Base-by-base conservation (phyloP, 352 stramenopile genomes). In the Elongisporangium prolatum region DNA sequence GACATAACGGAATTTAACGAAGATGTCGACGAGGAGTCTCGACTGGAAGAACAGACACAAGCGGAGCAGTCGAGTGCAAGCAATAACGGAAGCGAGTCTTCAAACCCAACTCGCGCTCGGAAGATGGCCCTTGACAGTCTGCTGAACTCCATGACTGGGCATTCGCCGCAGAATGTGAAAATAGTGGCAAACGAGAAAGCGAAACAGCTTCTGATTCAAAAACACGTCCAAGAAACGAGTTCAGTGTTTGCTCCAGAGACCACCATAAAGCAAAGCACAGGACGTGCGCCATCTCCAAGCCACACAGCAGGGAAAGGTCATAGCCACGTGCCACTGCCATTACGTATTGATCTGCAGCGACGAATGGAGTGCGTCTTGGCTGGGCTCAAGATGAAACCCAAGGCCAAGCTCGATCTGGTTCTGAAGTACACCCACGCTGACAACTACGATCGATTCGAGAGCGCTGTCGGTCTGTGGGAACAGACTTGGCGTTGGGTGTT, bases 361-460 rank as follows among this genome's bases (percentile, higher is more conserved):
- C 74, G 81, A 0, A 86, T 91, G 75, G 80, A 88, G 55, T 59
- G 54, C 0, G 77, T 86, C 16, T 54, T 91, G 10, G 71, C 64
- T 7, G 61, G 59, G 1, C 62, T 91, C 9, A 62, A 67, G 25
- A 62, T 91, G 56, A 72, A 71, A 4, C 68, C 81, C 4, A 83
- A 86, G 52, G 48, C 61, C 2, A 91, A 91, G 22, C 61, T 88
- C 4, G 70, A 80, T 16, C 60, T 89, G n/a, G 78, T 91, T n/a
- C 70, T 91, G 9, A 91, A 89, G 64, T 91, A 91, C 52, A 91
- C 81, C 1, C 72, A 86, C 11, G 65, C 56, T 0, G 73, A 82
- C 25, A 54, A 79, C 52, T 89, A 80, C 65, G 68, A 86, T n/a
- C 68, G 68, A 20, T 88, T 91, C 40, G 59, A 75, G 22, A 66